These are phyloP conservation scores for Solanum chmielewskii DNA, from an alignment of 257 asterid genomes.

Conservation along the genomic window DNA sequence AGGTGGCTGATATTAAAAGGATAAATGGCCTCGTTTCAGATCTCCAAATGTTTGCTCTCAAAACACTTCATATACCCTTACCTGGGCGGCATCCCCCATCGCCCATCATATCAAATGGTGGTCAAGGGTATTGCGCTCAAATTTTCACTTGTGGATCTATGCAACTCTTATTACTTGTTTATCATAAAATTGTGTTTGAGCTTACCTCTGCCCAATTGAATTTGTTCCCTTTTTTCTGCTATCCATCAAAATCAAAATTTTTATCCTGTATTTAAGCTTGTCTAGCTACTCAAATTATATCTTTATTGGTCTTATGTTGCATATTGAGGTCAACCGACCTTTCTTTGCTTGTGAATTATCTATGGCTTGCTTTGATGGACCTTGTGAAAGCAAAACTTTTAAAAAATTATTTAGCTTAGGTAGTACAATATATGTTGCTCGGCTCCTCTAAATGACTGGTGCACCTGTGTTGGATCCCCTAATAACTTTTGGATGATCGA, in stretches of 20 bases:
- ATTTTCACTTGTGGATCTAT: not conserved
- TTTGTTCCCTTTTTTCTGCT: not conserved
- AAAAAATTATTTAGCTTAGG: not conserved
- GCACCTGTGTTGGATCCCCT: not conserved
- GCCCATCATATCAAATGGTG: conserved; percentile 43
- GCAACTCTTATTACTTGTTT: not conserved
- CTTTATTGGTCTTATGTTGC: not conserved
- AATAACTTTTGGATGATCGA: not conserved
- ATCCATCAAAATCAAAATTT: not conserved
- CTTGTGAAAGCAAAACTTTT: not conserved
- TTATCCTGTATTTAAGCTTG: not conserved
- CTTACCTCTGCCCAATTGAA: not conserved
- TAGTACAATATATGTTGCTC: not conserved
- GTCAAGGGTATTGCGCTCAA: conserved; percentile 24
- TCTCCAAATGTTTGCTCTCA: conserved; percentile 90
- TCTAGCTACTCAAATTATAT: not conserved
- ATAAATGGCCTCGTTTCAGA: conserved; percentile 75
- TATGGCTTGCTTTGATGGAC: not conserved
- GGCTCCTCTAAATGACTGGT: not conserved
- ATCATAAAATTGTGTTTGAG: not conserved
- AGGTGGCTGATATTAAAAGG: conserved; percentile 87
- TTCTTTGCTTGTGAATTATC: not conserved
- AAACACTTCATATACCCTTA: conserved; percentile 66
- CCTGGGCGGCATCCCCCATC: conserved; percentile 93
- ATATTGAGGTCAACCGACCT: not conserved